Base-by-base conservation (phyloP, 1,284 basidiomycete genomes). In the Erythrobasidium hasegawianum region DNA sequence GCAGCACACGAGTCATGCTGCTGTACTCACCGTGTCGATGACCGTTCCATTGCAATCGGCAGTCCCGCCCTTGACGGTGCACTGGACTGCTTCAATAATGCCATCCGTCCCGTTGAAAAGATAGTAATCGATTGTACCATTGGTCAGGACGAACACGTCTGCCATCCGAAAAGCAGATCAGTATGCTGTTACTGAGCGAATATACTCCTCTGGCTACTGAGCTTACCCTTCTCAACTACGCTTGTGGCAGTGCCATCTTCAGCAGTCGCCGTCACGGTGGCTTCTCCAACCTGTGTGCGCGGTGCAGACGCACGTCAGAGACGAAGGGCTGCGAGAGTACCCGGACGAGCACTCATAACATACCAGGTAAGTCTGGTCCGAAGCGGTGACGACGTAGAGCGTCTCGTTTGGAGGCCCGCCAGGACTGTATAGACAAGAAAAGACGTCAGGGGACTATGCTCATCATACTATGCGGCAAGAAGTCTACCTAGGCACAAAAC, bases 121-220 rank as follows among this genome's bases (percentile, higher is more conserved):
- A 14, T 47, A 47, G 45, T 47, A 47, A 47, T 47, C 45, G 45
- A 47, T 47, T 4, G 45, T 47, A 18, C 45, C 45, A 24, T 47
- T 47, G 5, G 45, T 24, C 4, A 47, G 22, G 8, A 47, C 45
- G 22, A 47, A 47, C 45, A 47, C n/a, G 45, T 47, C 45, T 47
- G 11, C n/a, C n/a, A n/a, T n/a, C n/a, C n/a, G n/a, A n/a, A n/a
- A n/a, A n/a, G n/a, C n/a, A n/a, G n/a, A n/a, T n/a, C n/a, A n/a
- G n/a, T n/a, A n/a, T n/a, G n/a, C n/a, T n/a, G n/a, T n/a, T n/a
- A n/a, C n/a, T n/a, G n/a, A n/a, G n/a, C n/a, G n/a, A n/a, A n/a
- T n/a, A n/a, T n/a, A n/a, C n/a, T n/a, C n/a, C n/a, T n/a, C n/a
- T n/a, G n/a, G n/a, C n/a, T n/a, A n/a, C n/a, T n/a, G n/a, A n/a